Conservation (phyloP, 768 basidiomycete species). For the Lactarius sp. region DNA sequence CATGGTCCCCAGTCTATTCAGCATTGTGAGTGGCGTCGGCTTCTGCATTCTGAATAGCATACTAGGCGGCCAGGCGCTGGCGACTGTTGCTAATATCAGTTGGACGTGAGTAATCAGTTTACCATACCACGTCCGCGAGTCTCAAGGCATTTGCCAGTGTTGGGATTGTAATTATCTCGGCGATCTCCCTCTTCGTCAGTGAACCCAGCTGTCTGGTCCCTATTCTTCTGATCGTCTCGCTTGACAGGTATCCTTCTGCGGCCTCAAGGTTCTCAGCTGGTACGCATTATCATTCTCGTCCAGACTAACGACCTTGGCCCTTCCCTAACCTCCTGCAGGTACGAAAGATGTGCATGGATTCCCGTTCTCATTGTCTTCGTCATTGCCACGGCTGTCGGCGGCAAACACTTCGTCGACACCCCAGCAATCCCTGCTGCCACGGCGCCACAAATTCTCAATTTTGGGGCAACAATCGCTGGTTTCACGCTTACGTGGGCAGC, state of each 20-base stretch:
- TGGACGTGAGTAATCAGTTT: conserved; percentile 40
- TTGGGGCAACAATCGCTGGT: conserved; percentile 66
- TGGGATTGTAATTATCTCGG: conserved; percentile 73
- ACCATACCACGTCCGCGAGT: background rate
- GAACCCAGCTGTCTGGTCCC: background rate
- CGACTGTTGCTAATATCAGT: conserved; percentile 46
- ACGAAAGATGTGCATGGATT: conserved; percentile 72
- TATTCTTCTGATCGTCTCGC: background rate
- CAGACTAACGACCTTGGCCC: background rate
- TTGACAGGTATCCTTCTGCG: conserved; percentile 57
- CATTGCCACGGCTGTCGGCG: conserved; percentile 68
- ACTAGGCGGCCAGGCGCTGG: conserved; percentile 56
- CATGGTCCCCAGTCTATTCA: conserved; percentile 42
- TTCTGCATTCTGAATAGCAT: conserved; percentile 58
- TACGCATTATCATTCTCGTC: conserved; percentile 25
- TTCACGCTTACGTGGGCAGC: conserved; percentile 62
- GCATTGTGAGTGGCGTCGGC: conserved; percentile 48
- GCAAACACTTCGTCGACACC: conserved; percentile 54
- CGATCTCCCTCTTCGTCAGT: conserved; percentile 54
- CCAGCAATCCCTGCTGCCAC: conserved; percentile 54
- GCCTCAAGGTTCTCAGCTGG: conserved; percentile 58
- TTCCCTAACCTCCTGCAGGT: conserved; percentile 39
- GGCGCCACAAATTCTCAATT: conserved; percentile 51
- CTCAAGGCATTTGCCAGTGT: conserved; percentile 33
- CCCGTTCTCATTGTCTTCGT: conserved; percentile 72